Conservation (phyloP, 768 basidiomycete species). For the Rhizopogon rudus region DNA sequence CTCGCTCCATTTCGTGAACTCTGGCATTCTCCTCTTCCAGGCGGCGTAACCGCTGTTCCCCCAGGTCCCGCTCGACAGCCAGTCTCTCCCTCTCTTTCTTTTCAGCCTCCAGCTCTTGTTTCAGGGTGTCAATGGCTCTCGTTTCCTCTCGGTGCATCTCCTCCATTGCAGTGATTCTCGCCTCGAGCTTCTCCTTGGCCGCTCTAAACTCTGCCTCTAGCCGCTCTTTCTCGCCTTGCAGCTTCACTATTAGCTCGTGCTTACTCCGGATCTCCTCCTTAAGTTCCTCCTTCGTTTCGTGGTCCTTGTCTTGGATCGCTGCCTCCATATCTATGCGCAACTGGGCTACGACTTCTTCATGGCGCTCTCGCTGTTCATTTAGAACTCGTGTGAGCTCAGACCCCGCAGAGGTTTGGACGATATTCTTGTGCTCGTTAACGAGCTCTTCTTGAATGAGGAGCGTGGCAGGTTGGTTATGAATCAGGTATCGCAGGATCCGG, state of each 20-base stretch:
- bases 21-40: background rate
- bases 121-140: background rate
- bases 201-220: background rate
- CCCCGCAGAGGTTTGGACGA: constrained; percentile 42
- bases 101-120: background rate
- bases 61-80: background rate
- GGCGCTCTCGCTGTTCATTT: constrained; percentile 32
- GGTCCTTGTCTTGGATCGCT: constrained; percentile 33
- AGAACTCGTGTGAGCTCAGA: constrained; percentile 40
- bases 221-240: background rate
- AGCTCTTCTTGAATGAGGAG: constrained; percentile 46
- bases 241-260: background rate
- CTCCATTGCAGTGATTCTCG: background rate
- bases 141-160: background rate
- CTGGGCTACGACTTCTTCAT: constrained; percentile 34
- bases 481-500: constrained; percentile 31
- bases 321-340: constrained; percentile 39
- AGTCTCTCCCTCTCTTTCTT: background rate
- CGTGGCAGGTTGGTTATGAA: constrained; percentile 29
- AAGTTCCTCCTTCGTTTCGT: constrained; percentile 33
- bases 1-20: background rate
- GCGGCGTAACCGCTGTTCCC: background rate
- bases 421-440: constrained; percentile 29
- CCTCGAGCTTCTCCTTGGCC: constrained; percentile 1
- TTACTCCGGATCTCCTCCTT: constrained; percentile 21